A percentile compares a stretch with the other conserved stretches of the same genome.
Conservation (phyloP, 768 basidiomycete genomes). For the Naematelia aurantialba region DNA sequence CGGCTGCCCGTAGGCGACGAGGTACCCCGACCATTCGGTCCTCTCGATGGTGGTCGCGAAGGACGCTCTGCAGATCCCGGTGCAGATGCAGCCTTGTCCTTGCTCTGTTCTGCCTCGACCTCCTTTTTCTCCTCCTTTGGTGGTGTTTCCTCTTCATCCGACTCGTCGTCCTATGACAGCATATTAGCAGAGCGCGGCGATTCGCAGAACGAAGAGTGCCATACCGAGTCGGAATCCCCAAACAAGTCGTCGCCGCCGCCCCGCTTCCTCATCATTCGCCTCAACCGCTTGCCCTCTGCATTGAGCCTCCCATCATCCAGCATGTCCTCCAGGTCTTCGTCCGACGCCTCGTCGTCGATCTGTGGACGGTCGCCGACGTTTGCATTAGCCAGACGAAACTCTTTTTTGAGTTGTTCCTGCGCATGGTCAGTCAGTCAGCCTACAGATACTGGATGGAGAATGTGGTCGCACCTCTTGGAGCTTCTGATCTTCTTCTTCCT, state of each 20-base stretch:
- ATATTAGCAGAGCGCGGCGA: not conserved
- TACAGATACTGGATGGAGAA: too few relatives aligned
- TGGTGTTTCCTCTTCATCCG: constrained; percentile 21
- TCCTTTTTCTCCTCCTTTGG: constrained; percentile 6
- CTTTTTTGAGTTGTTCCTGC: constrained; percentile 39
- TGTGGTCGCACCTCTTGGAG: constrained; percentile 23
- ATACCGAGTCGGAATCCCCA: constrained; percentile 25
- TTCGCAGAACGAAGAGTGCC: constrained; percentile 1
- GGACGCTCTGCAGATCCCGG: not conserved
- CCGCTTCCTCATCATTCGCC: constrained; percentile 36
- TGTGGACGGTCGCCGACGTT: constrained; percentile 41
- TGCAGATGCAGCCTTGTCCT: not conserved
- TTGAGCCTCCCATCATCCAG: constrained; percentile 31
- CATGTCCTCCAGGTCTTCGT: constrained; percentile 28
- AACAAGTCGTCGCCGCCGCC: constrained; percentile 22
- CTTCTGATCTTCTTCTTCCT: constrained; percentile 42
- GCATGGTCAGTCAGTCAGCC: constrained; percentile 1
- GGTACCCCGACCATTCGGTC: constrained; percentile 5
- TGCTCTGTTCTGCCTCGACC: not conserved
- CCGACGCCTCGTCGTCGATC: constrained; percentile 28
- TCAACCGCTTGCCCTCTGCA: constrained; percentile 34
- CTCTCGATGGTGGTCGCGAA: not conserved
- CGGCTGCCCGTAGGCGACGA: constrained; percentile 1
- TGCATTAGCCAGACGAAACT: constrained; percentile 39
- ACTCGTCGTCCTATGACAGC: constrained; percentile 18